Base-by-base conservation (phyloP, 2,329 filamentous ascomycete genomes). In the Hysterium pulicare region DNA sequence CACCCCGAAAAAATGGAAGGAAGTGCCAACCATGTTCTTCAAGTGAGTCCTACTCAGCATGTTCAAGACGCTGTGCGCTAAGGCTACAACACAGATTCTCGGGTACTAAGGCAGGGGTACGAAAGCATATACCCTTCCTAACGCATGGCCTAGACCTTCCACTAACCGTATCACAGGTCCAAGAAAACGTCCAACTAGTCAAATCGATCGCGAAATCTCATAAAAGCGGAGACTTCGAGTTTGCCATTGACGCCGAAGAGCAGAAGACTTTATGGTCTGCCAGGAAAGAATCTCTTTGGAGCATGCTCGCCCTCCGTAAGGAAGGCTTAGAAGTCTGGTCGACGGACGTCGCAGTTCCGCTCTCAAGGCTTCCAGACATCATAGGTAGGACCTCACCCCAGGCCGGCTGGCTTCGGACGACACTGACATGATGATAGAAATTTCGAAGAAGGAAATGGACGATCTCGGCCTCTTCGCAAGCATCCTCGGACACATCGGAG, bases 391-490 rank as follows among this genome's bases (percentile, higher is more conserved):
- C n/a, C n/a, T n/a, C n/a, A n/a, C n/a, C n/a, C n/a, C n/a, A n/a
- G n/a, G n/a, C n/a, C n/a, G n/a, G n/a, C n/a, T 21, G 15, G n/a
- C 16, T 11, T 3, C 16, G 13, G 22, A 15, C 21, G 30, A 15
- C 33, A 40, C 53, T 57, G 33, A 62, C 23, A 26, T 16, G 4
- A n/a, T 2, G 17, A 6, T 78, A 72, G 90, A 95, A 62, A 75
- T 89, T 33, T 90, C 87, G 49, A 95, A 95, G 71, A 86, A 87
- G 61, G 88, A 95, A 59, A 84, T 95, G 77, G 86, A 91, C 57
- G 82, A 88, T 10, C 74, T 95, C 9, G 89, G 88, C 0, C 71
- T 95, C 2, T 95, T 95, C 62, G 88, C 89, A 1, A 90, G 86
- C 57, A 87, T 95, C 21, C 73, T 96, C 3, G 90, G 90, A 3